Evolutionary conservation across 257 asterid species (phyloP).

Genomic region (Jacaranda copaia): DNA sequence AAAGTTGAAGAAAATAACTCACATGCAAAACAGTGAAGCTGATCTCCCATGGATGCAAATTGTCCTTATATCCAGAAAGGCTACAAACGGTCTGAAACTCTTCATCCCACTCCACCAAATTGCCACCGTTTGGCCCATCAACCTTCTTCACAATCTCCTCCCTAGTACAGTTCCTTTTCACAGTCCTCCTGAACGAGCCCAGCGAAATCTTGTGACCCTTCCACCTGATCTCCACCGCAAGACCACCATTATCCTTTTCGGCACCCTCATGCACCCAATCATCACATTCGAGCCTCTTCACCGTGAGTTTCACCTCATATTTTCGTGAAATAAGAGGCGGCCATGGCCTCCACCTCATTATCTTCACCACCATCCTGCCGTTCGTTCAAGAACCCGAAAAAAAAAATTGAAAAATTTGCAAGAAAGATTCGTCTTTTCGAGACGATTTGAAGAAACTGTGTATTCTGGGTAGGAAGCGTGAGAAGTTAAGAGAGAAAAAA

Average conservation of each 20-base stretch:
- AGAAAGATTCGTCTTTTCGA: neutral
- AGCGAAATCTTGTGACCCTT: constrained; percentile 64
- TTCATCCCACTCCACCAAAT: constrained; percentile 86
- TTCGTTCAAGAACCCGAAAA: constrained; percentile 30
- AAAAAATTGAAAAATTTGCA: neutral
- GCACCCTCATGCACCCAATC: constrained; percentile 65
- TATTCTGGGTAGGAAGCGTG: neutral
- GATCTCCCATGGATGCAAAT: constrained; percentile 95
- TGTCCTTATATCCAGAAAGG: constrained; percentile 78
- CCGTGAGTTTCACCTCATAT: constrained; percentile 65
- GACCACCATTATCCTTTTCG: constrained; percentile 59
- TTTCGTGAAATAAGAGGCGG: constrained; percentile 80
- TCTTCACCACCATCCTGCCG: constrained; percentile 79
- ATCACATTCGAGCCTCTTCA: constrained; percentile 63
- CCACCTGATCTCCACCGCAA: constrained; percentile 74
- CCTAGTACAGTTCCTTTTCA: constrained; percentile 70
- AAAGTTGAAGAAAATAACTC: constrained; percentile 41
- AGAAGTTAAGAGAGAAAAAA: constrained; percentile 4
- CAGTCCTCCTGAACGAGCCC: constrained; percentile 63
- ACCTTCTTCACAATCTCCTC: constrained; percentile 49
- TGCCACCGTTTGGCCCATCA: constrained; percentile 51
- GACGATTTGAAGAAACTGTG: constrained; percentile 17
- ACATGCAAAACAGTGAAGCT: constrained; percentile 80
- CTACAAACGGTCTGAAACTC: constrained; percentile 74
- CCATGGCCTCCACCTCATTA: constrained; percentile 99